Evolutionary conservation across 768 basidiomycete genomes (phyloP), one percentile per base, ranked within the genome.

Genomic region (Leccinum longicurvipes): DNA sequence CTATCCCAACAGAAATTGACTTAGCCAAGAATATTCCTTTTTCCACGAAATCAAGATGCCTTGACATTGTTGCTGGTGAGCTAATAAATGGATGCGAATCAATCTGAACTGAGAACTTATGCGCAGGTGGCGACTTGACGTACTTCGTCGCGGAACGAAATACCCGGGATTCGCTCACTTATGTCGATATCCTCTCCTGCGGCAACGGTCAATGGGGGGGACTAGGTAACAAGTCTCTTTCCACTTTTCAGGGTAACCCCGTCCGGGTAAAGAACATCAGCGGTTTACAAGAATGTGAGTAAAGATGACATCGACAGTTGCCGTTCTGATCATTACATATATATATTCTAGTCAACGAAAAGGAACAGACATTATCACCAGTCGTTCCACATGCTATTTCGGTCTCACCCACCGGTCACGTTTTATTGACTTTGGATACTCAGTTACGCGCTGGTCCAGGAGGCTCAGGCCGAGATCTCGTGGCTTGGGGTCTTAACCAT

Each of bases 131-230:
- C 15, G 85, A 93, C 67, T 70, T 91, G 61, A 84, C 87, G 6
- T 86, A 84, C 55, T 94, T 93, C 67, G 80, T 83, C 25, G 84
- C 89, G 23, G 85, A 93, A 71, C 80, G 82, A 29, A 66, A 51
- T 50, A 70, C 71, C 21, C 67, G 65, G 19, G 67, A 67, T 32
- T 59, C 74, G 5, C 71, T 70, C 39, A 69, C 65, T 25, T 73
- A 72, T 46, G 65, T 85, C 14, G 82, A 86, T 58, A 60, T 93
- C 3, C 78, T 94, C 27, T 82, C 88, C 56, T 87, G 86, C 63
- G 92, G 93, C 3, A 90, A 91, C 65, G 93, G 93, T 1, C 85
- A 91, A 65, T 88, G 81, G 70, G 91, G 93, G 15, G 87, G 87
- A 15, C 76, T 92, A 11, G 90, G 89, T 3, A 88, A 82, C 48